Percentiles rank a stretch among this genome's conserved stretches.
Conservation (phyloP, 2,329 filamentous ascomycete genomes). For the Fusarium caatingaense region DNA sequence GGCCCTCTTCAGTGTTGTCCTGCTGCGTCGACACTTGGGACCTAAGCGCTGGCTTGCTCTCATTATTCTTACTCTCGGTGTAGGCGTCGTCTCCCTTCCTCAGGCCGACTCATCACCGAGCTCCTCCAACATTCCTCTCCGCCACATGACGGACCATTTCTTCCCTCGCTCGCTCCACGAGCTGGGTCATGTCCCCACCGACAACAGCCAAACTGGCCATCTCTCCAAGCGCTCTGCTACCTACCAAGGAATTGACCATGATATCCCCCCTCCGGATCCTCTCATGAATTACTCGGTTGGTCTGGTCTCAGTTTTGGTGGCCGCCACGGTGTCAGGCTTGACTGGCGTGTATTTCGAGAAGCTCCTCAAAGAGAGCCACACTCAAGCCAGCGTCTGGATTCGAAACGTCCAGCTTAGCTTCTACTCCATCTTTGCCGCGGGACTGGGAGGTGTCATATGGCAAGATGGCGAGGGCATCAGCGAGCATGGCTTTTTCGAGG, state of each 20-base stretch:
- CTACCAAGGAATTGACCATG: constrained; percentile 85
- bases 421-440: constrained; percentile 90
- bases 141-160: constrained; percentile 73
- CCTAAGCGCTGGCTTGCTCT: constrained; percentile 83
- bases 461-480: constrained; percentile 88
- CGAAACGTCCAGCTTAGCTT: constrained; percentile 95
- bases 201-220: constrained; percentile 28
- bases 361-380: constrained; percentile 85
- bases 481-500: constrained; percentile 89
- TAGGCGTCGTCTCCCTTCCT: constrained; percentile 86
- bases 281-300: constrained; percentile 84
- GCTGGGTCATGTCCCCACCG: constrained; percentile 65
- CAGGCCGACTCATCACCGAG: constrained; percentile 65
- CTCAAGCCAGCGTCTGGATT: constrained; percentile 85
- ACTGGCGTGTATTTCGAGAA: constrained; percentile 92
- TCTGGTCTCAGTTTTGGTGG: constrained; percentile 79
- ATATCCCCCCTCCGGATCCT: constrained; percentile 59
- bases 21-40: constrained; percentile 78
- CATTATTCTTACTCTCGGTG: constrained; percentile 81
- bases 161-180: constrained; percentile 85
- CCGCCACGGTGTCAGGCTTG: constrained; percentile 83
- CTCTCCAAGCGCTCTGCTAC: constrained; percentile 75
- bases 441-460: constrained; percentile 87
- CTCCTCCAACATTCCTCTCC: constrained; percentile 67
- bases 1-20: constrained; percentile 83